Base-by-base conservation (phyloP, 1,139 yeast genomes). In the Suhomyces terraborum region DNA sequence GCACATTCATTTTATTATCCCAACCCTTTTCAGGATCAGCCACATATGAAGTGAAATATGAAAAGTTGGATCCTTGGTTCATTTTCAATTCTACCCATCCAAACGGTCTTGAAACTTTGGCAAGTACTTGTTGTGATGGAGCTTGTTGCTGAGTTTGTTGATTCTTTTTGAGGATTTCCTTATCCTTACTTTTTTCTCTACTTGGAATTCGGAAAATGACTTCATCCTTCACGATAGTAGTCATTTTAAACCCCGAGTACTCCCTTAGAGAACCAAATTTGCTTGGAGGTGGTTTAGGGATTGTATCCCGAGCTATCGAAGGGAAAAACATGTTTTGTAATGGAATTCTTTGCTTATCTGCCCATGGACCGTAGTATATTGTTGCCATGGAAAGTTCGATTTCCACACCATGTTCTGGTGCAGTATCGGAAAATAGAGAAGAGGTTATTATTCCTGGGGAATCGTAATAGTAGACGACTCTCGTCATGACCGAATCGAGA, bases 301-400 rank as follows among this genome's bases (percentile, higher is more conserved):
- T 52, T 0, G 82, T 63, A 53, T 88, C 88, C 36, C 83, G 66
- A 23, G 86, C 79, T 6, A 81, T 60, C 0, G 77, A 60, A 0
- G 98, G 98, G 46, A 84, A 79, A 29, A 93, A 67, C 66, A 82
- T 67, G 8, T 70, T 64, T 46, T 84, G 93, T 8, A 91, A 55
- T 1, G 83, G 78, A 1, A 73, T 73, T 17, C 96, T 61, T 59
- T 93, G 95, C 33, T 91, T 78, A 46, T 91, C 95, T 0, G 97
- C 86, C 97, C 98, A 91, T 0, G 98, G 95, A 0, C 98, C 98
- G 55, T 88, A 91, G 51, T 84, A 84, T 1, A 88, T 67, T 0
- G 88, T 82, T 0, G 91, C 82, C 46, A 77, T 75, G 1, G 77
- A 73, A 4, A 88, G 53, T 14, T 69, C 72, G 13, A 89, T 42